Evolutionary conservation across 805 yeast genomes (phyloP).

Genomic region (Pichia pseudocactophila): DNA sequence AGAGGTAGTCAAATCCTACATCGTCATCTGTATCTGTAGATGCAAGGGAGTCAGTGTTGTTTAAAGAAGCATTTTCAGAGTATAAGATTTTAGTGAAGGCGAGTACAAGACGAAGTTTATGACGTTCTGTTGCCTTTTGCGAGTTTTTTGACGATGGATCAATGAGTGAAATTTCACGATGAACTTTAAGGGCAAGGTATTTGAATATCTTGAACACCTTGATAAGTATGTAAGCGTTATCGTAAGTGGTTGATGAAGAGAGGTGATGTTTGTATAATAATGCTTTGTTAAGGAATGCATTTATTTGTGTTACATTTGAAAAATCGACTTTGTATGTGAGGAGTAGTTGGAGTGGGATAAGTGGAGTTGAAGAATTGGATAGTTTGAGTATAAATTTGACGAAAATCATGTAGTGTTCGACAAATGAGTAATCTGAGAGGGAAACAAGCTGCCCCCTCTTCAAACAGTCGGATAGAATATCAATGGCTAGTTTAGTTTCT

Average conservation of each 20-base stretch:
- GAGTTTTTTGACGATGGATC: conserved; percentile 20
- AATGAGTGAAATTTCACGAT: conserved; percentile 18
- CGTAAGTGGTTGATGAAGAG: conserved; percentile 11
- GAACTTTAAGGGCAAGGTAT: conserved; percentile 18
- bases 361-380: conserved; percentile 23
- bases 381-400: conserved; percentile 21
- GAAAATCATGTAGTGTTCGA: conserved; percentile 28
- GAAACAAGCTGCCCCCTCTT: conserved; percentile 40
- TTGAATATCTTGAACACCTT: conserved; percentile 33
- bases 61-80: conserved; percentile 10
- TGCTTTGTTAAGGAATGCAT: conserved; percentile 13
- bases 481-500: conserved; percentile 28
- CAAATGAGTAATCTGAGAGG: conserved; percentile 46
- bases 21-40: conserved; percentile 12
- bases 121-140: conserved; percentile 19
- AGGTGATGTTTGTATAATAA: conserved; percentile 14
- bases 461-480: conserved; percentile 38
- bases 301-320: conserved; percentile 12
- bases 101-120: conserved; percentile 23
- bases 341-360: conserved; percentile 19
- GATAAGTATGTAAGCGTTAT: conserved; percentile 33
- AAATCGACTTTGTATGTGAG: conserved; percentile 12
- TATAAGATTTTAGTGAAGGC: conserved; percentile 26
- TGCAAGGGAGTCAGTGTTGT: conserved; percentile 11
- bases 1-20: conserved; percentile 26